Evolutionary conservation across 1,139 yeast species (phyloP).

Genomic region (Zygoascus meyerae): DNA sequence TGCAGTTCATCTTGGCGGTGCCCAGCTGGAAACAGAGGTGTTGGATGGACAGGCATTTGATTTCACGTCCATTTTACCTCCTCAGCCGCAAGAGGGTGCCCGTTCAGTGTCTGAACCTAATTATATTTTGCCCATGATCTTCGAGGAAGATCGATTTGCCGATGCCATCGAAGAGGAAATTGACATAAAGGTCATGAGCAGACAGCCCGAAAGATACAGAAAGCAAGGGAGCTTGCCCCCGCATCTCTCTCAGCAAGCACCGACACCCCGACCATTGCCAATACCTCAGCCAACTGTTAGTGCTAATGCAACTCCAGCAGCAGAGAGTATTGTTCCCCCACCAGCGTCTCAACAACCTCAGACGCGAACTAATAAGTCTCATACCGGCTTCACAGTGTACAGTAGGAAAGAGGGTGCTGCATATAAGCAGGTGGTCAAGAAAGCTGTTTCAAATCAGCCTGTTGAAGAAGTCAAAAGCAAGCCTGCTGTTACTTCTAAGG

Average conservation of each 20-base stretch:
- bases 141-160: conserved; percentile 37
- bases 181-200: conserved; percentile 18
- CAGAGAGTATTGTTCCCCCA: not conserved
- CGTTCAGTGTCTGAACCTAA: conserved; percentile 8
- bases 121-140: conserved; percentile 33
- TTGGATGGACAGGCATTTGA: not conserved
- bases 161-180: conserved; percentile 36
- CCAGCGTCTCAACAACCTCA: not conserved
- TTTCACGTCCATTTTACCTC: not conserved
- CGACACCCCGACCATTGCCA: conserved; percentile 6
- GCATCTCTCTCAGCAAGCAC: conserved; percentile 1
- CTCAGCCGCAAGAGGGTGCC: not conserved
- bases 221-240: conserved; percentile 8
- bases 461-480: not conserved
- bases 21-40: not conserved
- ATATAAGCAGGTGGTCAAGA: not conserved
- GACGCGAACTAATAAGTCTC: not conserved
- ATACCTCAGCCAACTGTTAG: conserved; percentile 2
- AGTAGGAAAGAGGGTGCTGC: not conserved
- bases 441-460: not conserved
- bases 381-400: conserved; percentile 9
- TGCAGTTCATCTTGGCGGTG: not conserved
- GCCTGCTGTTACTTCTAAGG: not conserved
- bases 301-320: conserved; percentile 7
- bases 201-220: conserved; percentile 9